Base-by-base conservation (phyloP, 306 rosid species). In the Medicago ruthenica region DNA sequence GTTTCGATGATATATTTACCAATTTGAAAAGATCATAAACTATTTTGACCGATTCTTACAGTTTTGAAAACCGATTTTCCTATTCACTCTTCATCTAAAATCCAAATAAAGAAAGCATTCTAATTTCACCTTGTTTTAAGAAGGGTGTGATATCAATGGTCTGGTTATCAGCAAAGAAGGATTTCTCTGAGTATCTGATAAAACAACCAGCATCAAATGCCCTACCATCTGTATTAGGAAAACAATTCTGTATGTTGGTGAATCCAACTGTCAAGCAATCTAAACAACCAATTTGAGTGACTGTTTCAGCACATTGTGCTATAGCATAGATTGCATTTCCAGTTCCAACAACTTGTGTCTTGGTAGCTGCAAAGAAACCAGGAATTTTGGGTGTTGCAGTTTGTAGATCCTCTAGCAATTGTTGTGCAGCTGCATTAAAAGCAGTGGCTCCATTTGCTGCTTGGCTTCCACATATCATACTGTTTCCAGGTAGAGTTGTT, bases 191-290 rank as follows among this genome's bases (percentile, higher is more conserved):
- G 73, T 90, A 90, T 83, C 96, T 83, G 77, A 90, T 77, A 57
- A 83, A 90, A 59, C 96, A 90, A 0, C 92, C 96, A 2, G 91
- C 92, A 80, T 81, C 85, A 65, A 73, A 82, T 3, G 92, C 89
- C 3, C 79, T 82, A 1, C 86, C 96, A 34, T 83, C 79, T 37
- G 85, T 16, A 47, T 74, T 79, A 3, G 93, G 93, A 67, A 85
- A 67, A 66, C 96, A 90, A 54, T 34, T 42, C 0, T 74, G 16
- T 16, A 85, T 64, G 47, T 78, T 85, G 40, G 6, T 69, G 36
- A 37, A 57, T 12, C 88, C 85, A 47, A 82, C 80, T 0, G 17
- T 66, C 70, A 85, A 67, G 54, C 88, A 85, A 64, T 78, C 81
- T 24, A 65, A 18, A 39, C 88, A 85, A 6, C 79, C 85, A 70